phyloP scores from a whole-genome alignment of 805 yeast species.

The Pichia membranifaciens region DNA sequence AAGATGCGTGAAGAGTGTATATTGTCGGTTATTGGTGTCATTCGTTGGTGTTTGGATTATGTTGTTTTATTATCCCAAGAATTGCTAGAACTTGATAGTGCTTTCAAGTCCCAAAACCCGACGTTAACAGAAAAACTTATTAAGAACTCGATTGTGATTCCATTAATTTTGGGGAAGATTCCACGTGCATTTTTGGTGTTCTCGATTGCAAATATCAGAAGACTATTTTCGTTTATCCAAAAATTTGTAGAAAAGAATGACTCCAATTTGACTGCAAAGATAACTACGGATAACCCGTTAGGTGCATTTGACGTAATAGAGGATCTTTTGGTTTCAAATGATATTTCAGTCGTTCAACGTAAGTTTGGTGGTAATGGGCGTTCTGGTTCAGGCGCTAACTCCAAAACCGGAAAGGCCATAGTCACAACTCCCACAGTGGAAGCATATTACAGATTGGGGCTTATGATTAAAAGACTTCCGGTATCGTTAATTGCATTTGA shows the following conservation, averaged over 20 bases:
- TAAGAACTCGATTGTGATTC: conserved; percentile 39
- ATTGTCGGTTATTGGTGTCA: conserved; percentile 63
- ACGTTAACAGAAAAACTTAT: conserved; percentile 20
- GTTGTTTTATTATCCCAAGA: conserved; percentile 71
- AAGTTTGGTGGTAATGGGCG: conserved; percentile 7
- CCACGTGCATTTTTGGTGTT: conserved; percentile 63
- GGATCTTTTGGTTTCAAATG: conserved; percentile 24
- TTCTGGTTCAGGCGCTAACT: conserved; percentile 4
- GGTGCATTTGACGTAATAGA: conserved; percentile 27
- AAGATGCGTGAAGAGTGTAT: conserved; percentile 56
- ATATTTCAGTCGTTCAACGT: conserved; percentile 18
- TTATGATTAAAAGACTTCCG: conserved; percentile 45
- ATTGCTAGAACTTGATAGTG: conserved; percentile 40
- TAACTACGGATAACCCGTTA: conserved; percentile 29
- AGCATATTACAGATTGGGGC: conserved; percentile 44
- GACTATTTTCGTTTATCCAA: conserved; percentile 50
- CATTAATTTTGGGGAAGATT: conserved; percentile 60
- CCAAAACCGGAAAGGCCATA: conserved; percentile 16
- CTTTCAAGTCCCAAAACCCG: conserved; percentile 23
- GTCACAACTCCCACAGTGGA: conserved; percentile 43
- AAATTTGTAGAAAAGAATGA: conserved; percentile 50
- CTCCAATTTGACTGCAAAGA: conserved; percentile 26
- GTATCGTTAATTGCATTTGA: conserved; percentile 53
- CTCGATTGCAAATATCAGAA: conserved; percentile 59
- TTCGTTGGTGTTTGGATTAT: conserved; percentile 82